Evolutionary conservation across 1,139 yeast genomes (phyloP).

Genomic region (Williopsis jadinii): DNA sequence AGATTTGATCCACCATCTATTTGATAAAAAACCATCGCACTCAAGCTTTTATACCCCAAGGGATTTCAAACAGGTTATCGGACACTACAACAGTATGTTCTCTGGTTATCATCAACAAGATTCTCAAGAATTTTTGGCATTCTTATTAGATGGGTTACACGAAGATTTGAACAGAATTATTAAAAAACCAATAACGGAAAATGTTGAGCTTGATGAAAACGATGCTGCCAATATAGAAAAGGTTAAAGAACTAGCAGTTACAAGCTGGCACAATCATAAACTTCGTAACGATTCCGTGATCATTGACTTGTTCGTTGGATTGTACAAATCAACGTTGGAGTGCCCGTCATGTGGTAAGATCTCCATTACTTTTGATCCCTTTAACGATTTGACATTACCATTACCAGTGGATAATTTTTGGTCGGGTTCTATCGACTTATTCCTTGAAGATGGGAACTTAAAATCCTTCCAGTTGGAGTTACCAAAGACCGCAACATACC

Average conservation of each 20-base stretch:
- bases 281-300: conserved; percentile 81
- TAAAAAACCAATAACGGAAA: conserved; percentile 80
- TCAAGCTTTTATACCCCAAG: conserved; percentile 41
- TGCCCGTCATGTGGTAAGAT: conserved; percentile 83
- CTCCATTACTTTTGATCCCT: conserved; percentile 91
- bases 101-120: conserved; percentile 91
- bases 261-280: conserved; percentile 78
- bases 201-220: conserved; percentile 68
- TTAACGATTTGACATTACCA: conserved; percentile 84
- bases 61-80: conserved; percentile 73
- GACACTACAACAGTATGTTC: conserved; percentile 75
- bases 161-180: conserved; percentile 85
- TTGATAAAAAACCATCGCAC: conserved; percentile 30
- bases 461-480: conserved; percentile 63
- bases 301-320: conserved; percentile 80
- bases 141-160: conserved; percentile 84
- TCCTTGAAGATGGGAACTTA: conserved; percentile 49
- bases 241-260: conserved; percentile 54
- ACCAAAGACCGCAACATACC: conserved; percentile 55
- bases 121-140: conserved; percentile 90
- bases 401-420: conserved; percentile 74
- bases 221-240: conserved; percentile 50
- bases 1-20: conserved; percentile 51
- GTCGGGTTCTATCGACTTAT: conserved; percentile 57
- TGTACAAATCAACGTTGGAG: conserved; percentile 80